A percentile compares a stretch with the other conserved stretches of the same genome.
These are phyloP conservation scores for Grosmannia penicillata DNA, from an alignment of 2,329 filamentous ascomycete species.

Conservation along the genomic window DNA sequence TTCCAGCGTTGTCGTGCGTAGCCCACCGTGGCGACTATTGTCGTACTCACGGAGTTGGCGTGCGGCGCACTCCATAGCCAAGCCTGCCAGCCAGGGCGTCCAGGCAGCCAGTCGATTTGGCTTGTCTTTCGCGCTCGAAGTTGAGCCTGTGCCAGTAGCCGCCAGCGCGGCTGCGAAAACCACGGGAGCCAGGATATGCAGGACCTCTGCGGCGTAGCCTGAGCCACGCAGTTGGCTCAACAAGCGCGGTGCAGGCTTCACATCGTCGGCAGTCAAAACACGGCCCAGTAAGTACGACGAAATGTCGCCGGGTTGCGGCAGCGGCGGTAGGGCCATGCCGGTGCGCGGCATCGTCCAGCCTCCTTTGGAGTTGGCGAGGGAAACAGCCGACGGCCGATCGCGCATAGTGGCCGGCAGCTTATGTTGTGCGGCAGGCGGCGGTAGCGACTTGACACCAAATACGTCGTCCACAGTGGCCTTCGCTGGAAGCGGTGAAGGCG, in stretches of 20 bases:
- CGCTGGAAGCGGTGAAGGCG: slow-evolving; percentile 7
- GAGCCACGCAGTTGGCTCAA: slow-evolving; percentile 68
- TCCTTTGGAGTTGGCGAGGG: slow-evolving; percentile 19
- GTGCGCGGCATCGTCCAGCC: slow-evolving; percentile 94
- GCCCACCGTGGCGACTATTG: slow-evolving; percentile 32
- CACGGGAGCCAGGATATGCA: slow-evolving; percentile 82
- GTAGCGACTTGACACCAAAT: too few relatives aligned
- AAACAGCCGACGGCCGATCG: too few relatives aligned
- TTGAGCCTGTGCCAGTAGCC: too few relatives aligned
- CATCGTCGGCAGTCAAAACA: slow-evolving; percentile 88
- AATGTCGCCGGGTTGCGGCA: slow-evolving; percentile 71
- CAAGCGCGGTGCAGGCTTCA: slow-evolving; percentile 78
- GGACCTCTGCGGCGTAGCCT: slow-evolving; percentile 66
- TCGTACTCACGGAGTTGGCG: slow-evolving; percentile 63
- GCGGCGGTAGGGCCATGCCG: slow-evolving; percentile 65
- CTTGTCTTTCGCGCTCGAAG: too few relatives aligned
- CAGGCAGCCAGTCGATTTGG: slow-evolving; percentile 56
- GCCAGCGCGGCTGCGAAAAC: slow-evolving; percentile 76
- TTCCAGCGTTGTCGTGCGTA: slow-evolving; percentile 76
- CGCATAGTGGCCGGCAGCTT: too few relatives aligned
- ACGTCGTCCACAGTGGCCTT: not conserved
- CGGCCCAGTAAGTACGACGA: slow-evolving; percentile 77
- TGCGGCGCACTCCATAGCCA: slow-evolving; percentile 75
- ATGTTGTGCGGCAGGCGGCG: not conserved
- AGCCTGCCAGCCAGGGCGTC: slow-evolving; percentile 80